phyloP scores from a whole-genome alignment of 2,329 filamentous ascomycete species.

The Claviceps arundinis region DNA sequence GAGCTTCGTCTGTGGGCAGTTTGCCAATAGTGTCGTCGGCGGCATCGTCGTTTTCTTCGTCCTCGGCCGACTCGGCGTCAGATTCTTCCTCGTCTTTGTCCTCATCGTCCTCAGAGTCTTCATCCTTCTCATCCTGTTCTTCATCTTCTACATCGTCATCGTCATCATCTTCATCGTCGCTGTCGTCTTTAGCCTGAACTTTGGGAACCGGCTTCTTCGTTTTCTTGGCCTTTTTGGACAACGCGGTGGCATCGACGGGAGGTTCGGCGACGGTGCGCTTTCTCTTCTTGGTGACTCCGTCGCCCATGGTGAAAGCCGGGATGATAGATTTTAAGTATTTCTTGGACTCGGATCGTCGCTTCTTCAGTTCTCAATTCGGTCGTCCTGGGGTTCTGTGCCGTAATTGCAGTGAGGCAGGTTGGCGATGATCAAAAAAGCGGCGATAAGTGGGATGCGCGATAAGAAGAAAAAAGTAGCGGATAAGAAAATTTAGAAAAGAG shows the following conservation, averaged over 20 bases:
- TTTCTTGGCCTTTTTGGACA: conserved; percentile 29
- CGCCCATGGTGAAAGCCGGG: conserved; percentile 17
- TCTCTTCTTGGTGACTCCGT: conserved; percentile 30
- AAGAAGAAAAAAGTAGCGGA: conserved; percentile 9
- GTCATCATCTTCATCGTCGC: conserved; percentile 16
- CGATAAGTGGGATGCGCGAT: conserved; percentile 5
- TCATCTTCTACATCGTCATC: conserved; percentile 16
- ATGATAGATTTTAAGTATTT: background rate
- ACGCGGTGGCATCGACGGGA: conserved; percentile 9
- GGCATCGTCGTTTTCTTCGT: conserved; percentile 10
- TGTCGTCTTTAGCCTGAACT: conserved; percentile 16
- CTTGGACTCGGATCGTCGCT: background rate
- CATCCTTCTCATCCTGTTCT: conserved; percentile 11
- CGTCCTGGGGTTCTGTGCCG: background rate
- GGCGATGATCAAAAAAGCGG: conserved; percentile 1
- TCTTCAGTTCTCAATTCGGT: background rate
- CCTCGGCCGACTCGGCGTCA: conserved; percentile 5
- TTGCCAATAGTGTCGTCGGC: conserved; percentile 16
- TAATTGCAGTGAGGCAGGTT: background rate
- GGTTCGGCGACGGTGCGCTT: conserved; percentile 24
- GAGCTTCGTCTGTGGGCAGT: conserved; percentile 24
- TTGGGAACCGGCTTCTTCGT: conserved; percentile 21
- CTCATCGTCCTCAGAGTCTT: conserved; percentile 11
- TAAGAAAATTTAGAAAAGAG: background rate
- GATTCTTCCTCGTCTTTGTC: conserved; percentile 14